Conservation (phyloP, 1,284 basidiomycete species). For the Trichosporon asahii region DNA sequence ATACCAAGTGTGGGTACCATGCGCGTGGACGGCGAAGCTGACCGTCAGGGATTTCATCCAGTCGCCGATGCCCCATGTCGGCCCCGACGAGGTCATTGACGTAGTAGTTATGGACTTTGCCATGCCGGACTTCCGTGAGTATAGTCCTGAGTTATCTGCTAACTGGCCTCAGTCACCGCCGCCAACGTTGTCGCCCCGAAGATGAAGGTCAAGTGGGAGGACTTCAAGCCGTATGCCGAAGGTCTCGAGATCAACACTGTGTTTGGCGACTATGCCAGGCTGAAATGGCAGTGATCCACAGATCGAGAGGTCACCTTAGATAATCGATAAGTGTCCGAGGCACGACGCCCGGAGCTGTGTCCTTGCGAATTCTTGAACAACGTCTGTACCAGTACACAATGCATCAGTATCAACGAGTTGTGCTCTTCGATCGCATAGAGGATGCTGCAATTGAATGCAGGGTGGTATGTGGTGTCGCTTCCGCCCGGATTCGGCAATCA, state of each 20-base stretch:
- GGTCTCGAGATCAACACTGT: constrained; percentile 41
- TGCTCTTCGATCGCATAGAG: background rate
- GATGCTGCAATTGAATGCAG: background rate
- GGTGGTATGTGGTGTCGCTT: background rate
- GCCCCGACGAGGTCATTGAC: constrained; percentile 40
- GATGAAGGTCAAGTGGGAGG: constrained; percentile 26
- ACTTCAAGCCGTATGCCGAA: constrained; percentile 45
- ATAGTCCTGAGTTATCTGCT: background rate
- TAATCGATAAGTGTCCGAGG: background rate
- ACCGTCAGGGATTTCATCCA: constrained; percentile 42
- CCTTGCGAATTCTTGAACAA: background rate
- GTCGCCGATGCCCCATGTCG: constrained; percentile 40
- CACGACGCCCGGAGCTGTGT: background rate
- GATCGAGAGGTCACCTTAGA: background rate
- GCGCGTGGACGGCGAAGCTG: background rate
- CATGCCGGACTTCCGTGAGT: constrained; percentile 48
- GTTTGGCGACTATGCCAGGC: constrained; percentile 45
- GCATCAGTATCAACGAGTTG: background rate
- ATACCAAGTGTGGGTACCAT: constrained; percentile 19
- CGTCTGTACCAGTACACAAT: background rate
- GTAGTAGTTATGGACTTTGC: constrained; percentile 51
- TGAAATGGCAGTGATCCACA: constrained; percentile 27
- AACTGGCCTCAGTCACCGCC: constrained; percentile 33
- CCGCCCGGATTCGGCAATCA: too few species aligned
- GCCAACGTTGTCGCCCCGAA: constrained; percentile 41